Evolutionary conservation across 129 eudicot genomes (phyloP), one percentile per base, ranked within the genome.

Genomic region (Tanacetum coccineum): DNA sequence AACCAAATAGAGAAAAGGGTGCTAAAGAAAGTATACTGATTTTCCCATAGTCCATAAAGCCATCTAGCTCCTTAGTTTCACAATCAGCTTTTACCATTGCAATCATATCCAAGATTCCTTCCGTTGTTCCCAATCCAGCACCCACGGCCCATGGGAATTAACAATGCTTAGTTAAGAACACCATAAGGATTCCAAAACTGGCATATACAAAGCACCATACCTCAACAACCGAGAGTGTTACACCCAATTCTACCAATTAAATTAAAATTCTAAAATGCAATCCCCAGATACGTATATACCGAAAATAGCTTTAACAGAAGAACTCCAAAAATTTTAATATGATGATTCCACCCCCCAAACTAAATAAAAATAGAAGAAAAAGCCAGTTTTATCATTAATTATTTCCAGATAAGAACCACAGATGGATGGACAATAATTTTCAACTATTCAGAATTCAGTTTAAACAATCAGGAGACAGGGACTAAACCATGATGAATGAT

Each of bases 181-280:
- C 75, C 78, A 64, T 59, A 55, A 83, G 61, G 76, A 61, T 74
- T 70, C 82, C 75, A 78, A 79, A 70, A 82, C 72, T 86, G 73
- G 79, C 83, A 68, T 81, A 78, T 65, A 70, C 56, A 81, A 70
- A 82, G 79, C 87, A 81, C 20, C 87, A 83, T 80, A 81, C 86
- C 94, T 86, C 90, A 77, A 81, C 81, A 81, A 86, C 89, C 85
- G 74, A 71, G 81, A 81, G 76, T 81, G 80, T 75, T 74, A 87
- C 48, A 80, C 74, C 77, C 82, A 85, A 70, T 73, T 73, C 84
- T 71, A 82, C 77, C 79, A 71, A 65, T 77, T 79, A 77, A 78
- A 26, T 83, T 20, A 76, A 80, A 76, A 81, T 74, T 77, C 75
- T 79, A 78, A 81, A 36, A 71, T 71, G 80, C 78, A 75, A 85